phyloP scores from a whole-genome alignment of 169 alveolate species.

The Plasmodium knowlesi region DNA sequence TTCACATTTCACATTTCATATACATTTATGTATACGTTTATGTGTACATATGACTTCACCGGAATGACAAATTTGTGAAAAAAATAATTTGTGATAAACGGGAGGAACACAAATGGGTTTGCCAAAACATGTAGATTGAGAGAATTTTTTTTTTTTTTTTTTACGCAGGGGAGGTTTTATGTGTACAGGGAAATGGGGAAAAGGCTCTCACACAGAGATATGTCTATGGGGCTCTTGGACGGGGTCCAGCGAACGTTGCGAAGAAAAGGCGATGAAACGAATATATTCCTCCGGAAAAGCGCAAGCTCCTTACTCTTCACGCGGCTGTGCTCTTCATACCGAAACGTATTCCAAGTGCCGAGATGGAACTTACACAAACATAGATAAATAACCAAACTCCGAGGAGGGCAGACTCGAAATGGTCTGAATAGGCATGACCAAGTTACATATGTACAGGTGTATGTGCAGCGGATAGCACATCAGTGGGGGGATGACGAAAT shows the following conservation, averaged over 20 bases:
- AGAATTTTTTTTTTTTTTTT: background rate
- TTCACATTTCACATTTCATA: background rate
- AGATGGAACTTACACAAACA: background rate
- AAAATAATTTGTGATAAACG: background rate
- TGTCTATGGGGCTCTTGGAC: background rate
- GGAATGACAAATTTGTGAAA: background rate
- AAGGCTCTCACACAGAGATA: background rate
- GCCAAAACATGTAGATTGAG: background rate
- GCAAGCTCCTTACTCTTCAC: too few relatives aligned
- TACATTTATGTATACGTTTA: background rate
- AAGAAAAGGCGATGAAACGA: background rate
- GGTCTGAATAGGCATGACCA: background rate
- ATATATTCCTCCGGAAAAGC: background rate
- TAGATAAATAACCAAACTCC: background rate
- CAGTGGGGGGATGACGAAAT: background rate
- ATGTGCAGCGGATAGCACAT: background rate
- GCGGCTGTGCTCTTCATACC: too few relatives aligned
- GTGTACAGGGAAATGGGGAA: background rate
- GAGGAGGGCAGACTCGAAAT: background rate
- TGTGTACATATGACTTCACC: background rate
- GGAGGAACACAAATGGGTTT: background rate
- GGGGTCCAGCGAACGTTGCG: too few relatives aligned
- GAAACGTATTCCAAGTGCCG: too few relatives aligned
- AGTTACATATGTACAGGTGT: background rate
- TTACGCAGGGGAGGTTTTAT: background rate